Evolutionary conservation across 257 asterid genomes (phyloP).

Genomic region (Cruciata laevipes): DNA sequence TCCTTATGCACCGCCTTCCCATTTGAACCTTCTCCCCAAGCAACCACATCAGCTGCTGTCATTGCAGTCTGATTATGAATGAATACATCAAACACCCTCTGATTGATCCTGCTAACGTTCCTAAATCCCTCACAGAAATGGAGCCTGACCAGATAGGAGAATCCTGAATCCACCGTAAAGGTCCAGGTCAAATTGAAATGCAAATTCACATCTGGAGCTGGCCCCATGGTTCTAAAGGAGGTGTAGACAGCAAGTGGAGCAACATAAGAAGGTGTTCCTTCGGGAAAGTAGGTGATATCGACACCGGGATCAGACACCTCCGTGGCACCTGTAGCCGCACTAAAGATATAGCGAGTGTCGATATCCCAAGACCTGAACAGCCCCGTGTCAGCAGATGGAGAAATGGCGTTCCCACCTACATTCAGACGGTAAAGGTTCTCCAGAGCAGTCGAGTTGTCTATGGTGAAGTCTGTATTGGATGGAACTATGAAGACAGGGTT

Average conservation of each 20-base stretch:
- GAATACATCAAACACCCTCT: conserved; percentile 38
- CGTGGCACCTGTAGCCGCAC: conserved; percentile 36
- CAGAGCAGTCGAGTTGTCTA: conserved; percentile 51
- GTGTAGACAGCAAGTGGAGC: conserved; percentile 46
- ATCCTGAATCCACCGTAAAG: conserved; percentile 44
- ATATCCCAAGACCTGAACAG: conserved; percentile 43
- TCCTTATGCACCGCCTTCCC: conserved; percentile 57
- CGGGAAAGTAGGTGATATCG: conserved; percentile 22
- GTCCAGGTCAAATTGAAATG: conserved; percentile 46
- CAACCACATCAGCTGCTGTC: conserved; percentile 38
- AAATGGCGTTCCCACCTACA: conserved; percentile 86
- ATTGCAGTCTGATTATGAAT: conserved; percentile 42
- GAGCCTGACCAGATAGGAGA: conserved; percentile 49
- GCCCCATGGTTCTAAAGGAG: conserved; percentile 50
- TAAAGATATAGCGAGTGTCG: conserved; percentile 34
- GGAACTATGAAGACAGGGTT: conserved; percentile 30
- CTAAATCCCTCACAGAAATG: conserved; percentile 51
- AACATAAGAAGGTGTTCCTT: conserved; percentile 24
- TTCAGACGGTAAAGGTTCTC: conserved; percentile 74
- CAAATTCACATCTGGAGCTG: conserved; percentile 24
- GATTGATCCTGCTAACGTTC: conserved; percentile 22
- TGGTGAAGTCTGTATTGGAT: conserved; percentile 31
- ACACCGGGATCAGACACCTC: conserved; percentile 31
- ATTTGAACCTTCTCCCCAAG: conserved; percentile 25
- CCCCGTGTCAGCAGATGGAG: conserved; percentile 55